phyloP scores from a whole-genome alignment of 176 grass and related monocot genomes.

The Poa annua region DNA sequence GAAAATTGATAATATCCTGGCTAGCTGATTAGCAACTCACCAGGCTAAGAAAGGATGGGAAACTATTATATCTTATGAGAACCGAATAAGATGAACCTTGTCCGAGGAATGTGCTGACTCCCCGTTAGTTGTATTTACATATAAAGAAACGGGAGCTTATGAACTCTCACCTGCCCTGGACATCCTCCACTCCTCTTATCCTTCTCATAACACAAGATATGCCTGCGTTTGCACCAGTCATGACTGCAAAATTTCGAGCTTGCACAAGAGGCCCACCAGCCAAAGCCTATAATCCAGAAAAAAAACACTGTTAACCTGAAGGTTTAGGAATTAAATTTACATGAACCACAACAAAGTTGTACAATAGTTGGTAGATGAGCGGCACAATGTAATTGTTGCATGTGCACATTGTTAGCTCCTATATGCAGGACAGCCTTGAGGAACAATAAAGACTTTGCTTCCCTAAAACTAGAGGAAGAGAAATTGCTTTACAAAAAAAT shows the following conservation, averaged over 20 bases:
- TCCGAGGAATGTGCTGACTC: background rate
- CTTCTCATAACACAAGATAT: conserved; percentile 96
- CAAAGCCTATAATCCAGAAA: conserved; percentile 66
- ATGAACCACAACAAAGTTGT: background rate
- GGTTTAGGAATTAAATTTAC: conserved; percentile 1
- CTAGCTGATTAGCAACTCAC: conserved; percentile 1
- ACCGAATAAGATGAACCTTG: conserved; percentile 13
- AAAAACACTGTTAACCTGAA: background rate
- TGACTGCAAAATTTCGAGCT: conserved; percentile 97
- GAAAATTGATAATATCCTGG: background rate
- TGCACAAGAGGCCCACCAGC: conserved; percentile 89
- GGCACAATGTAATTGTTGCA: conserved; percentile 10
- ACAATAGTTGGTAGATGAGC: background rate
- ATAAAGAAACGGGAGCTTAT: background rate
- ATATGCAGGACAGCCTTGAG: background rate
- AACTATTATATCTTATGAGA: background rate
- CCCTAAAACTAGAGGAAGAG: conserved; percentile 26
- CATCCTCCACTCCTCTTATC: conserved; percentile 91
- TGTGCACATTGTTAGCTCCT: background rate
- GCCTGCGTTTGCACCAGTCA: conserved; percentile 95
- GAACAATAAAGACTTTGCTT: conserved; percentile 2
- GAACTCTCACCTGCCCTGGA: conserved; percentile 76
- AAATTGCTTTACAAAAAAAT: conserved; percentile 39
- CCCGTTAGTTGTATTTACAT: conserved; percentile 9
- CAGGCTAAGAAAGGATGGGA: conserved; percentile 13